Base-by-base conservation (phyloP, 139 green algal genomes). In the Chlamydomonas sp. region DNA sequence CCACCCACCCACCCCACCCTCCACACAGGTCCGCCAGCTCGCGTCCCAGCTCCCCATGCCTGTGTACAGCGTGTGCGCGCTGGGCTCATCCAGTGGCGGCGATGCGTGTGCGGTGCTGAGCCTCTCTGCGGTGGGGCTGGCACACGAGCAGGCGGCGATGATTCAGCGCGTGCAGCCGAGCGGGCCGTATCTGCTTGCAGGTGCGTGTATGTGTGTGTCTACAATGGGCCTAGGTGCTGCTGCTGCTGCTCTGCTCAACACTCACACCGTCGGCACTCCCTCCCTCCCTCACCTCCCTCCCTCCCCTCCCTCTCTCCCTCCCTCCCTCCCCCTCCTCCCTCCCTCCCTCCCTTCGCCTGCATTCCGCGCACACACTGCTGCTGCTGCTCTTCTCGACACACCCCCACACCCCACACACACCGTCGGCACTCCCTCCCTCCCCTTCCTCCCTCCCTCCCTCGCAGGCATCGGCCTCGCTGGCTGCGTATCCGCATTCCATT, bases 401-500 rank as follows among this genome's bases (percentile, higher is more conserved):
- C 22, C 54, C 6, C 54, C 54, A 35, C 6, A 28, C 6, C 54
- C 13, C 29, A 63, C 13, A 54, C 43, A 13, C 13, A 13, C 43
- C 20, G 20, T 26, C 13, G 16, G 16, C 20, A 20, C 13, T 13
- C 20, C 16, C 43, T 54, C 16, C 13, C 43, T 20, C 13, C 16
- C 43, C 20, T 54, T 54, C 43, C 43, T 20, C 20, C 13, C 29
- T 65, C 50, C 35, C 54, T 3, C 43, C 54, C 26, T 71, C 69
- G 0, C 74, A 13, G 87, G 86, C 26, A 72, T 48, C 47, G 79
- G 79, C 13, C n/a, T 78, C 1, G 59, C 68, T 10, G 79, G 86
- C 48, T 84, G 75, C 48, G 47, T 81, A 28, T 37, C 82, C n/a
- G 87, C 86, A 5, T 79, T 81, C 13, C 76, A 74, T 0, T 68